Percentiles rank a stretch among this genome's conserved stretches.
Evolutionary conservation across 768 basidiomycete genomes (phyloP).

Genomic region (Pluteus cervinus): DNA sequence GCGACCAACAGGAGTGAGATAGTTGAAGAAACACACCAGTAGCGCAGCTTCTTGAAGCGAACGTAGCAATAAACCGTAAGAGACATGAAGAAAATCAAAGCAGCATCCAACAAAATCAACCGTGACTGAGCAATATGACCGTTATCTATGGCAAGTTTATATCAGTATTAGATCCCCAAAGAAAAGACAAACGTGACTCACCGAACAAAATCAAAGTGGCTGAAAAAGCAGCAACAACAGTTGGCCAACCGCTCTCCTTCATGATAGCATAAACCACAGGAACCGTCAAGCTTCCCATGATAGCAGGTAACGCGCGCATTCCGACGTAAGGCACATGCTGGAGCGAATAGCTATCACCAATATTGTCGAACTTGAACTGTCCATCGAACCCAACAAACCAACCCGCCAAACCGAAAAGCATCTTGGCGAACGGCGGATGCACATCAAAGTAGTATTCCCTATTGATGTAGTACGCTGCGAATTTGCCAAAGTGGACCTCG

Average conservation of each 20-base stretch:
- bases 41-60: constrained; percentile 91
- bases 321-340: constrained; percentile 91
- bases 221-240: constrained; percentile 85
- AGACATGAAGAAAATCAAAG: constrained; percentile 92
- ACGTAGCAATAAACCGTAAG: constrained; percentile 91
- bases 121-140: constrained; percentile 96
- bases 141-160: constrained; percentile 56
- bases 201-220: constrained; percentile 84
- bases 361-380: constrained; percentile 88
- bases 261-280: constrained; percentile 93
- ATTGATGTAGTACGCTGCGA: constrained; percentile 88
- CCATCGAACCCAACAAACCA: constrained; percentile 98
- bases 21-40: constrained; percentile 46
- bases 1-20: constrained; percentile 3
- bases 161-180: neutral
- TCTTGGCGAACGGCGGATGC: constrained; percentile 95
- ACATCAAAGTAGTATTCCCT: constrained; percentile 99
- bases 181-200: constrained; percentile 30
- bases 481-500: constrained; percentile 98
- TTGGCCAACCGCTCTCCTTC: constrained; percentile 97
- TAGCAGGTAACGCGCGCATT: constrained; percentile 87
- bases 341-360: constrained; percentile 87
- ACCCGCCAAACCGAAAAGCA: constrained; percentile 88
- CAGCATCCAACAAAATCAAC: constrained; percentile 91
- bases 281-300: constrained; percentile 85